Evolutionary conservation across 2,329 filamentous ascomycete genomes (phyloP).

Genomic region (Didymella exigua): DNA sequence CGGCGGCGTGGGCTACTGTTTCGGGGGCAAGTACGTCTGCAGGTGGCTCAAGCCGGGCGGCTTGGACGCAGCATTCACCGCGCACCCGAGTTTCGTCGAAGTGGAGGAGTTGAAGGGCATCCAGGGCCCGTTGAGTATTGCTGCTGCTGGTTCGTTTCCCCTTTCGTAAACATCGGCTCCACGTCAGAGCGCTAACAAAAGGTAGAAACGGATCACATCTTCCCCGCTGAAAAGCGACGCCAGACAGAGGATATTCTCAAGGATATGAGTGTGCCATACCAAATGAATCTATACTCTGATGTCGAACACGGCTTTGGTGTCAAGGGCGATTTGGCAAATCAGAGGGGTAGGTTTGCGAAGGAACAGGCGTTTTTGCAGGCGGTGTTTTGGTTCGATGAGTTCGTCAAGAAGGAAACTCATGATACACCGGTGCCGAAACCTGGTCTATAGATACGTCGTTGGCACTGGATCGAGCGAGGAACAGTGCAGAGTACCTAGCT

Average conservation of each 20-base stretch:
- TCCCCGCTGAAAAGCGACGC: slow-evolving; percentile 61
- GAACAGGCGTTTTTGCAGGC: slow-evolving; percentile 83
- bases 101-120: slow-evolving; percentile 65
- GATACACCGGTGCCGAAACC: background rate
- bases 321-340: slow-evolving; percentile 65
- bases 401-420: slow-evolving; percentile 52
- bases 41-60: slow-evolving; percentile 68
- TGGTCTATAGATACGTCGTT: slow-evolving; percentile 1
- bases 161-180: too few species aligned
- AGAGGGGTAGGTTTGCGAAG: slow-evolving; percentile 70
- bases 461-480: too few species aligned
- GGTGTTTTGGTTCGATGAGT: slow-evolving; percentile 74
- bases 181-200: background rate
- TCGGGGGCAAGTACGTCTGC: slow-evolving; percentile 66
- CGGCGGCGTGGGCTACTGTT: slow-evolving; percentile 74
- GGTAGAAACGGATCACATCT: slow-evolving; percentile 63
- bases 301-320: slow-evolving; percentile 78
- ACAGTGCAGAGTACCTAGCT: too few species aligned
- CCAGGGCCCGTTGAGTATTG: slow-evolving; percentile 63
- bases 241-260: slow-evolving; percentile 65
- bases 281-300: slow-evolving; percentile 76
- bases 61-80: slow-evolving; percentile 72
- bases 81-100: slow-evolving; percentile 77
- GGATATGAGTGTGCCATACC: slow-evolving; percentile 64
- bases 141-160: slow-evolving; percentile 55